Evolutionary conservation across 108 stramenopile species (phyloP).

Genomic region (Skeletonema potamos): DNA sequence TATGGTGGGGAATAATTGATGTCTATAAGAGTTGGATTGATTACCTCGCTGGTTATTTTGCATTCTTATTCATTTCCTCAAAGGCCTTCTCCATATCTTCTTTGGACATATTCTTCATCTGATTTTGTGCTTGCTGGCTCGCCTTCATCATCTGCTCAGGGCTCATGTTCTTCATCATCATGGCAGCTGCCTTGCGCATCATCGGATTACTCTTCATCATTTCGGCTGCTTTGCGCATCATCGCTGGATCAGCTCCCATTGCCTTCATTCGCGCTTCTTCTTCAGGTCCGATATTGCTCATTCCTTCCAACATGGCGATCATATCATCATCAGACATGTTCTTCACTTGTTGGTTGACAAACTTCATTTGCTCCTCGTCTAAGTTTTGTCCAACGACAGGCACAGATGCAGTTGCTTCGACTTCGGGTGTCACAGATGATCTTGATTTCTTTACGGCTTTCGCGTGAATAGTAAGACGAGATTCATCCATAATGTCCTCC

Average conservation of each 20-base stretch:
- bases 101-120: conserved; percentile 63
- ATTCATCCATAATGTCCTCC: conserved; percentile 67
- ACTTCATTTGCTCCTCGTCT: conserved; percentile 53
- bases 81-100: conserved; percentile 54
- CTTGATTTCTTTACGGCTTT: conserved; percentile 40
- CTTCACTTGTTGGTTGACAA: conserved; percentile 57
- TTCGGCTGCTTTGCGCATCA: conserved; percentile 64
- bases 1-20: neutral
- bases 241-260: conserved; percentile 69
- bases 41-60: conserved; percentile 4
- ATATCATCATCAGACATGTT: conserved; percentile 66
- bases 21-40: neutral
- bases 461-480: conserved; percentile 31
- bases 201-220: conserved; percentile 71
- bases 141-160: conserved; percentile 68
- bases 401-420: conserved; percentile 3
- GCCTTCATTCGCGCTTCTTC: conserved; percentile 70
- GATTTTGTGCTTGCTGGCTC: conserved; percentile 63
- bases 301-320: conserved; percentile 54
- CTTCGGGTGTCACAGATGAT: conserved; percentile 8
- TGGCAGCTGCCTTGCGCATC: conserved; percentile 64
- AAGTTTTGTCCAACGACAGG: conserved; percentile 49
- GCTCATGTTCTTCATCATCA: conserved; percentile 74
- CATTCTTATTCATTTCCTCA: conserved; percentile 27
- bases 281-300: conserved; percentile 65